Evolutionary conservation across 1,284 basidiomycete genomes (phyloP), one percentile per base, ranked within the genome.

Genomic region (Melampsora abietis-canadensis): DNA sequence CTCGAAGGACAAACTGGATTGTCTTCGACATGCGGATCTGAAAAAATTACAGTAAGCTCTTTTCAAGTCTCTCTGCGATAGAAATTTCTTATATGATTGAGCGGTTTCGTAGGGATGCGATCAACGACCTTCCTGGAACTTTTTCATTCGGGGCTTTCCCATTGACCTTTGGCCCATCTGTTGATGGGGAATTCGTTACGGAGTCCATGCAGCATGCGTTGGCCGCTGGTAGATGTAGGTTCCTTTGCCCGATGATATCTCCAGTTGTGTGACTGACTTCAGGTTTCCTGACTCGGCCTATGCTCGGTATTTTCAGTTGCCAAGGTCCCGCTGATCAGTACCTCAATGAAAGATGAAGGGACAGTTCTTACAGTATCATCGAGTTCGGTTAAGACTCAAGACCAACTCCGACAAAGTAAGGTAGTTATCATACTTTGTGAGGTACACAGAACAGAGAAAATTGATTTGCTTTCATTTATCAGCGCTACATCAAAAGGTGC

Each of bases 141-240:
- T 73, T 73, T 15, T 65, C 69, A 10, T 66, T 64, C 19, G 69
- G 62, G 17, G 62, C 61, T 17, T 73, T 73, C 54, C 69, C 69
- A 19, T 31, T 66, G 10, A 66, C 47, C 8, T 73, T 73, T 31
- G 62, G 62, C 8, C 69, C 69, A 17, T 30, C 34, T 3, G 37
- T 73, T 30, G 69, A 73, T 66, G 69, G 69, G 24, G 51, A 64
- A 57, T 73, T 73, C 24, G 48, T 66, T 21, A 65, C 69, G 1
- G 62, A 64, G 44, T 37, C 68, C 27, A 37, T 65, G 10, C 69
- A 64, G 17, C 31, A 66, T 24, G 51, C 62, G 2, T 40, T 73
- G 19, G 54, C 48, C 44, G 47, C 62, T 34, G 69, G 69, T 65
- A 51, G 47, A 57, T 73, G 62, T 73, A 34, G 19, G 69, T 57